Percentiles rank a stretch among this genome's conserved stretches.
phyloP scores from a whole-genome alignment of 2,329 filamentous ascomycete genomes.

The Fusarium napiforme region DNA sequence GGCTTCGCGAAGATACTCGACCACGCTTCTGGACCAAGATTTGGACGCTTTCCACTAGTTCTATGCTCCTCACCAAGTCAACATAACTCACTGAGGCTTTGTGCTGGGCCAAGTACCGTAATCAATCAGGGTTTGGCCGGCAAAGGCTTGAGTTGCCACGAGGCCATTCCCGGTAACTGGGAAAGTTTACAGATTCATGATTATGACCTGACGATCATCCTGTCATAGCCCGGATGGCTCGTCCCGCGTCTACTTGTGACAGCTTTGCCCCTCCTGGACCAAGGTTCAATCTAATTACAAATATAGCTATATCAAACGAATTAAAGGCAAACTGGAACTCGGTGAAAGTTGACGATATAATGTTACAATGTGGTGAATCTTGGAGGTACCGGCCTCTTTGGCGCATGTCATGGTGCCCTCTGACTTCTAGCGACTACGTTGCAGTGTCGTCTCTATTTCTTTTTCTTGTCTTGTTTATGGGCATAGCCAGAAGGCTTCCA shows the following conservation, averaged over 20 bases:
- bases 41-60: conserved; percentile 8
- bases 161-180: conserved; percentile 33
- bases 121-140: conserved; percentile 1
- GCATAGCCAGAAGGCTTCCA: conserved; percentile 30
- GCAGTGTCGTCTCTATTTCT: not conserved
- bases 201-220: conserved; percentile 25
- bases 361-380: conserved; percentile 9
- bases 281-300: conserved; percentile 14
- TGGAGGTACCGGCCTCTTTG: conserved; percentile 1
- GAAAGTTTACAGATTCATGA: conserved; percentile 18
- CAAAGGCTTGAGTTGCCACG: conserved; percentile 27
- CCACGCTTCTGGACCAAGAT: conserved; percentile 18
- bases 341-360: conserved; percentile 19
- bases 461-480: conserved; percentile 24
- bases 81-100: conserved; percentile 9
- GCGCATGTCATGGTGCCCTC: conserved; percentile 14
- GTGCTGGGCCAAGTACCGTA: not conserved
- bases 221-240: conserved; percentile 8
- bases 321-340: conserved; percentile 28
- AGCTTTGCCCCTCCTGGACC: conserved; percentile 26
- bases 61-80: not conserved
- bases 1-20: conserved; percentile 24
- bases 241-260: conserved; percentile 18
- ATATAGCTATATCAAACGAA: conserved; percentile 21
- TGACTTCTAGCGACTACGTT: not conserved